Conservation (phyloP, 768 basidiomycete species). For the Hebeloma cylindrosporum region DNA sequence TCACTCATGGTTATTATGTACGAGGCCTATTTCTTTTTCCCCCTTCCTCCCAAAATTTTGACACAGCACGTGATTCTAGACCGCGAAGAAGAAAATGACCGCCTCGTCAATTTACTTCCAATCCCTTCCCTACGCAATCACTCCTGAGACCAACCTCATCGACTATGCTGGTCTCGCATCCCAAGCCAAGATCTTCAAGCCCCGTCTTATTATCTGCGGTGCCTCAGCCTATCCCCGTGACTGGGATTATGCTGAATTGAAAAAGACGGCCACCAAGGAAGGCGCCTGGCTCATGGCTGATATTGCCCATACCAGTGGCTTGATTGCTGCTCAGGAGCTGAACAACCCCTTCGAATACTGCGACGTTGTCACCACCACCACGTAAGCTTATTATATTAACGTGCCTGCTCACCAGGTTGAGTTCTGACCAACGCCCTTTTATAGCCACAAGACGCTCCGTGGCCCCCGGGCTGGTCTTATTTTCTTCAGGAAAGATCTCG, state of each 20-base stretch:
- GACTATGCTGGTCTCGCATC: conserved; percentile 80
- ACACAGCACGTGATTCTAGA: conserved; percentile 48
- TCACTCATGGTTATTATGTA: conserved; percentile 97
- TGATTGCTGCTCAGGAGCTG: conserved; percentile 89
- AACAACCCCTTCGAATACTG: conserved; percentile 93
- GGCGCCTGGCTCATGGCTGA: conserved; percentile 94
- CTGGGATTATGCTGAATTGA: conserved; percentile 90
- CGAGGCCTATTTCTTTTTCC: conserved; percentile 27
- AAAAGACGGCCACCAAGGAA: conserved; percentile 79
- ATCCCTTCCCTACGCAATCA: conserved; percentile 89
- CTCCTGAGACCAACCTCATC: conserved; percentile 80
- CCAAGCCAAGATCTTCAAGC: conserved; percentile 95
- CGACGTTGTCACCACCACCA: conserved; percentile 97
- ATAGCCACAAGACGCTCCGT: conserved; percentile 95
- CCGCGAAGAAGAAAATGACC: conserved; percentile 99
- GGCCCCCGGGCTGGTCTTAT: conserved; percentile 97
- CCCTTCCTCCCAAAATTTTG: conserved; percentile 9
- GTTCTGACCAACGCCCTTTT: no score
- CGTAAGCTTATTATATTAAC: conserved; percentile 50
- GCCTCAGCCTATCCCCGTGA: conserved; percentile 98
- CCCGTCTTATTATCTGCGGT: conserved; percentile 93
- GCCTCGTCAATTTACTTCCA: conserved; percentile 99
- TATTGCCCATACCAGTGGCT: conserved; percentile 96
- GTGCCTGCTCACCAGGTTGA: no score
- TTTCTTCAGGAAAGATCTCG: conserved; percentile 95